Evolutionary conservation across 164 flowering plant species (phyloP).

Genomic region (Cinnamomum chago): DNA sequence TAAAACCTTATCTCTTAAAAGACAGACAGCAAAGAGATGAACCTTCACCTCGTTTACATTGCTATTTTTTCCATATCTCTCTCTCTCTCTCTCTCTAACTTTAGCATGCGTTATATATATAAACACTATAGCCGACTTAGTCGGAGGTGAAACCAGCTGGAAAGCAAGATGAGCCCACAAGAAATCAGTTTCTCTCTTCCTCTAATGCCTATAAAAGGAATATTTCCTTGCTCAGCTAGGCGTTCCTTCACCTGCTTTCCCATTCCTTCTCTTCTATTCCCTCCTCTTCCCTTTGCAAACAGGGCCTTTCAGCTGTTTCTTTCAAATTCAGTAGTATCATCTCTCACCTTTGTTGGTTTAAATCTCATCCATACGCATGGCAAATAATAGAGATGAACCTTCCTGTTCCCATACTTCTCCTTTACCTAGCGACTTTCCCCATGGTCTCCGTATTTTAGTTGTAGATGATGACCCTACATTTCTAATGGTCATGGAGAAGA

Average conservation of each 20-base stretch:
- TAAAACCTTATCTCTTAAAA: too few relatives aligned
- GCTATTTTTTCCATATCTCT: neutral
- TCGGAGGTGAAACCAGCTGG: neutral
- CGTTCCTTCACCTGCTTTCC: neutral
- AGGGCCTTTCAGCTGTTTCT: neutral
- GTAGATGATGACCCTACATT: conserved; percentile 11
- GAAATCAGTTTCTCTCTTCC: too few relatives aligned
- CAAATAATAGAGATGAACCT: neutral
- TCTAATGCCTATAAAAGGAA: neutral
- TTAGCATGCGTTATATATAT: too few relatives aligned
- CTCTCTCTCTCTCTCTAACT: neutral
- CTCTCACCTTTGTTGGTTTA: neutral
- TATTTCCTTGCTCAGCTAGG: neutral
- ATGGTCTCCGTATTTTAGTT: conserved; percentile 7
- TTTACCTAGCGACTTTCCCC: neutral
- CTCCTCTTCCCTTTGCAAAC: neutral
- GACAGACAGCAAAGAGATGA: too few relatives aligned
- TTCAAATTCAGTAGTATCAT: too few relatives aligned
- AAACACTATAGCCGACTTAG: neutral
- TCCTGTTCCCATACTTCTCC: neutral
- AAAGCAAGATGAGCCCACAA: neutral
- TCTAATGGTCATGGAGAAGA: neutral
- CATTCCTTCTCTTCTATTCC: neutral
- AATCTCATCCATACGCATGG: neutral
- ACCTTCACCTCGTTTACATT: neutral